Evolutionary conservation across 2,329 filamentous ascomycete genomes (phyloP), one percentile per base, ranked within the genome.

Genomic region (Escovopsis weberi): DNA sequence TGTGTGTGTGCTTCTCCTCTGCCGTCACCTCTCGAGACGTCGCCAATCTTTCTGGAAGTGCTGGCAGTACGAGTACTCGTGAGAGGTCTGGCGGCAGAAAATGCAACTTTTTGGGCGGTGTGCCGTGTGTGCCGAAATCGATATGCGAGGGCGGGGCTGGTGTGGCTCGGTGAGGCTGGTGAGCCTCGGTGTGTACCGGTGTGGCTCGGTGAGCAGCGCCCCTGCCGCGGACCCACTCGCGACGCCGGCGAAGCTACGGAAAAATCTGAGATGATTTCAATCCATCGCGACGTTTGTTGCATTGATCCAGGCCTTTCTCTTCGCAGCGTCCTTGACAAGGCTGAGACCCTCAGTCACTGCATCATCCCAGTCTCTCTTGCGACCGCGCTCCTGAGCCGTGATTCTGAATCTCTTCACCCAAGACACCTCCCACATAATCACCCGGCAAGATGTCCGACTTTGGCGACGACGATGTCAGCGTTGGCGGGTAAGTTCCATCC

Each of bases 361-460:
- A 28, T 39, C 23, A 28, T 11, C 26, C 9, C 37, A 32, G 15
- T 15, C 32, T 33, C 36, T 33, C 37, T 42, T 39, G 26, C 23
- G 12, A 32, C 12, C 38, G 15, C 33, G 6, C 33, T 15, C 34
- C 26, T 26, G 18, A 37, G 9, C 23, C 15, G 15, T 30, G 6
- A 36, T 18, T 26, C 18, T n/a, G 9, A 12, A 30, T 36, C 23
- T 43, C 23, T 12, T 7, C 23, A 33, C 7, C 18, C n/a, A 30
- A 33, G 4, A 18, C 6, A 33, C 32, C 23, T 23, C 23, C 4
- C 23, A 15, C 10, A 2, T n/a, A 47, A 49, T 46, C 35, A 38
- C 28, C 40, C 40, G 12, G 36, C 45, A 64, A 45, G 18, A 85
- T 86, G 82, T 86, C 81, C 63, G 81, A 85, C 65, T 80, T 79